Evolutionary conservation across 768 basidiomycete genomes (phyloP).

Genomic region (Dacryopinax primogenitus): DNA sequence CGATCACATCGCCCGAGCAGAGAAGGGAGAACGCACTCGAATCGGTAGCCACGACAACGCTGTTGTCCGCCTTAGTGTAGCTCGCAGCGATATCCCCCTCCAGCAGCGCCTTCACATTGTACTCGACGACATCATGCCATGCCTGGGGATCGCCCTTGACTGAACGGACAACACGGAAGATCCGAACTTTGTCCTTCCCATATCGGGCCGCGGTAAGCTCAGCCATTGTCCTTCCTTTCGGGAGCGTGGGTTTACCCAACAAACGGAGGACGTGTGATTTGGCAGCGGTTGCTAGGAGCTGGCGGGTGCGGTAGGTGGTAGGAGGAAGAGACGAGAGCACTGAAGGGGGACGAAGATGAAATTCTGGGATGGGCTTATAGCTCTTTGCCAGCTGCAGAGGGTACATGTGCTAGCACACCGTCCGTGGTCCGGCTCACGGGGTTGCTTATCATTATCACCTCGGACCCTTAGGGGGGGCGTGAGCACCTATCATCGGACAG

Average conservation of each 20-base stretch:
- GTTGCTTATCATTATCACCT: background rate
- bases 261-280: background rate
- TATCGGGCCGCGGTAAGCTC: conserved; percentile 46
- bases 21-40: conserved; percentile 44
- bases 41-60: conserved; percentile 80
- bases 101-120: conserved; percentile 63
- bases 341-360: background rate
- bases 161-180: conserved; percentile 70
- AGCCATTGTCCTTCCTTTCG: background rate
- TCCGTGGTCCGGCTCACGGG: background rate
- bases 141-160: conserved; percentile 30
- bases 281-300: no score
- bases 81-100: conserved; percentile 75
- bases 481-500: no score
- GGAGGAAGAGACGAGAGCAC: background rate
- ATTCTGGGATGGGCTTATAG: background rate
- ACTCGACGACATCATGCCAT: conserved; percentile 65
- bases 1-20: conserved; percentile 7
- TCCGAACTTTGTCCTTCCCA: conserved; percentile 80
- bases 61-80: conserved; percentile 82
- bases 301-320: background rate
- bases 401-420: background rate
- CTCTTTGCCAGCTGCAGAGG: background rate
- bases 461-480: no score
- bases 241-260: background rate